Conservation (phyloP, 352 stramenopile species). For the Phytophthora sojae region DNA sequence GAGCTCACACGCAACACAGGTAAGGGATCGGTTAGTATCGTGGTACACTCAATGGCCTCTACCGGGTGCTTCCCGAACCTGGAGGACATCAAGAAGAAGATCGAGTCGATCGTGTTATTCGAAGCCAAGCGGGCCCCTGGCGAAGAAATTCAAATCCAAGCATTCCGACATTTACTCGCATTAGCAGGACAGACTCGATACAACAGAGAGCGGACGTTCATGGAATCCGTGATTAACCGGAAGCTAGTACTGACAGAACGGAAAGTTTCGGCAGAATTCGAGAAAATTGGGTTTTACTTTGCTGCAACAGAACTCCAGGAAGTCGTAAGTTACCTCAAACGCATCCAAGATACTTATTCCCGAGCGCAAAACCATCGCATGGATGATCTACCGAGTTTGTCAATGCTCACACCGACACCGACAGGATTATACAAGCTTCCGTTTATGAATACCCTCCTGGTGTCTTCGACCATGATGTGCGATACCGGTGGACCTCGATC, state of each 20-base stretch:
- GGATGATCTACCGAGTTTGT: conserved; percentile 69
- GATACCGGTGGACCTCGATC: conserved; percentile 29
- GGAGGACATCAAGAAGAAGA: conserved; percentile 63
- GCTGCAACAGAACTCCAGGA: conserved; percentile 51
- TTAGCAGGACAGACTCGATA: conserved; percentile 48
- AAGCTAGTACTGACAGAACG: conserved; percentile 70
- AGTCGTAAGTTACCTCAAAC: conserved; percentile 55
- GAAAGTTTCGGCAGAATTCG: conserved; percentile 56
- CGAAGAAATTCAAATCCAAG: conserved; percentile 65
- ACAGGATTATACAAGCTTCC: conserved; percentile 57
- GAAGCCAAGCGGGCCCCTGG: conserved; percentile 71
- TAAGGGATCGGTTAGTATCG: conserved; percentile 34
- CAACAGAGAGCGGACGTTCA: conserved; percentile 62
- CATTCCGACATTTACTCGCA: conserved; percentile 65
- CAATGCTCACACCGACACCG: conserved; percentile 52
- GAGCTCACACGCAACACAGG: conserved; percentile 43
- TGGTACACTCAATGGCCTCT: conserved; percentile 64
- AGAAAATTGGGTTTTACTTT: conserved; percentile 70
- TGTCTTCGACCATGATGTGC: conserved; percentile 53
- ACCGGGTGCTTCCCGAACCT: conserved; percentile 57
- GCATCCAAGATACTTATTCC: conserved; percentile 64
- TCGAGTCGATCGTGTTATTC: conserved; percentile 60
- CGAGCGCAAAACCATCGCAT: conserved; percentile 56
- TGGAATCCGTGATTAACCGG: conserved; percentile 72
- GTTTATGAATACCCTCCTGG: conserved; percentile 48